Evolutionary conservation across 129 eudicot species (phyloP), one percentile per base, ranked within the genome.

Genomic region (Erigeron canadensis): DNA sequence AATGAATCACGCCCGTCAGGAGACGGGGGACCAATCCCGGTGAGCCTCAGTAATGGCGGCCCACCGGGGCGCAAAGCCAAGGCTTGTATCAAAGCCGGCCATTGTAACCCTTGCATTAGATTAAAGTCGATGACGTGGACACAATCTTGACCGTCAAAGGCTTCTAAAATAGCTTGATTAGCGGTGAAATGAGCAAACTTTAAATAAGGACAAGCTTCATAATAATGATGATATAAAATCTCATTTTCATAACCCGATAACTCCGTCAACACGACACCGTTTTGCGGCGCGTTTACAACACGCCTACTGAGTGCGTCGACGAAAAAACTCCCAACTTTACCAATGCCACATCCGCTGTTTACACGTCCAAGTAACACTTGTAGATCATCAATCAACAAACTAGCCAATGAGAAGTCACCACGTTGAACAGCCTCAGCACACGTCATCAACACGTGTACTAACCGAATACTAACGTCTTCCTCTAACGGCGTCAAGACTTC

Each of bases 171-270:
- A 16, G 97, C 97, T 75, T 91, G 97, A 77, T 91, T 91, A 1
- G 96, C 96, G 8, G 96, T 91, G 78, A 88, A 91, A 65, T 91
- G 97, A 40, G 96, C 96, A 46, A 91, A 91, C 62, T 91, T 91
- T 23, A 91, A 60, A 71, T 88, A 91, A 8, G 97, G 97, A 38
- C 91, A 81, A 3, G 91, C 86, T 73, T 91, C 97, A 19, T 91
- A 91, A 44, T 81, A 91, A 42, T 84, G 87, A 65, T 82, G 88
- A 21, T 86, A 84, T 6, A 91, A 15, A 18, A 84, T 58, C 56
- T 88, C 96, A 9, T 76, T 79, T 62, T 81, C 88, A 28, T 16
- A 83, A 67, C 73, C 75, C 73, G 77, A 71, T 41, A 68, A n/a
- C 38, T 38, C 63, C 46, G 6, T 21, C 43, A 62, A 51, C 46